Conservation (phyloP, 2,329 filamentous ascomycete genomes). For the Gnomoniopsis sp. region DNA sequence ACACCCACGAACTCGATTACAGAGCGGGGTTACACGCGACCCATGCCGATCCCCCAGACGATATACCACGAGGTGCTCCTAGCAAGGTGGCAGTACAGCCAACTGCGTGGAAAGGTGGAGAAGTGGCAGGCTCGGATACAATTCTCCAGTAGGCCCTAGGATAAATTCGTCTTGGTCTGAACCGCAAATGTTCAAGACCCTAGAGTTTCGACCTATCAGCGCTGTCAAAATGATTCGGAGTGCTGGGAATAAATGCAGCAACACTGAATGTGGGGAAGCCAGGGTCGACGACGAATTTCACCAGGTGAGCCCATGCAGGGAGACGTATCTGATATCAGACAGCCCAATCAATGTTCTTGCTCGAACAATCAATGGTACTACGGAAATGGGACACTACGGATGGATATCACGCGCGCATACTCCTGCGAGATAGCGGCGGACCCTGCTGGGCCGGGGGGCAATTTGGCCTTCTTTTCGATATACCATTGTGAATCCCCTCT, state of each 20-base stretch:
- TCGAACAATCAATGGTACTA: background rate
- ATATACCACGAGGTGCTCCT: background rate
- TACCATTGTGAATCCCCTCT: background rate
- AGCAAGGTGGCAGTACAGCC: too few species aligned
- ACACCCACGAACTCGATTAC: background rate
- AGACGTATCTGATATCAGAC: constrained; percentile 7
- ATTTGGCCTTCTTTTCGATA: background rate
- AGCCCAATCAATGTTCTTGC: constrained; percentile 1
- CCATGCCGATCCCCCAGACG: background rate
- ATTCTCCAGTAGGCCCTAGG: background rate
- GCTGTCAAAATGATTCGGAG: background rate
- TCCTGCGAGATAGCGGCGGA: constrained; percentile 7
- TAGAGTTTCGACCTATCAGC: background rate
- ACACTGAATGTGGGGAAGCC: constrained; percentile 4
- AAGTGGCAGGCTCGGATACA: too few species aligned
- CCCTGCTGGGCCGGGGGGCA: background rate
- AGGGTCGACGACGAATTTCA: background rate
- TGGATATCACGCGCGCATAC: background rate
- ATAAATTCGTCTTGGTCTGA: background rate
- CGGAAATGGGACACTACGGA: constrained; percentile 2
- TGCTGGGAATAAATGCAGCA: background rate
- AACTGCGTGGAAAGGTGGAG: too few species aligned
- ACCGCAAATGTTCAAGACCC: background rate
- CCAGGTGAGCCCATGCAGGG: background rate
- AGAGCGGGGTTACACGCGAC: background rate